Evolutionary conservation across 2,329 filamentous ascomycete species (phyloP).

Genomic region (Penicillium sp.): DNA sequence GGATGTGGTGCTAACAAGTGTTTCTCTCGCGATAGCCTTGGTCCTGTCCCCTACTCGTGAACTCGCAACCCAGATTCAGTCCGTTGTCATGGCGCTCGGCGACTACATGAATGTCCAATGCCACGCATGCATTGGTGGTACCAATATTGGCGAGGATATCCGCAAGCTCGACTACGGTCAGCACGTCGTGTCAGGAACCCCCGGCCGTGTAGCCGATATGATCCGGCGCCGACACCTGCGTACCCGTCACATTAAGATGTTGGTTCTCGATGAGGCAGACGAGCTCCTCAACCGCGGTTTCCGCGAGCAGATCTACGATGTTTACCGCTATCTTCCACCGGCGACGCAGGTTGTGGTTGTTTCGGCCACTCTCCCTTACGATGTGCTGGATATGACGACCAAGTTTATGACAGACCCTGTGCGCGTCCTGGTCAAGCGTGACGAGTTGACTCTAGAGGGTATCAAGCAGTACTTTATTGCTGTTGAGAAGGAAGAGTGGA

Average conservation of each 20-base stretch:
- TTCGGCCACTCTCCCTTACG: conserved; percentile 97
- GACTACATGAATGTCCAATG: conserved; percentile 99
- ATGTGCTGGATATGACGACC: conserved; percentile 98
- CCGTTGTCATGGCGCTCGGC: conserved; percentile 96
- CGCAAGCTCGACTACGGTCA: conserved; percentile 93
- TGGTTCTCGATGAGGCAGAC: conserved; percentile 98
- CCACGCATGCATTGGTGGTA: conserved; percentile 98
- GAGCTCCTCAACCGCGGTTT: conserved; percentile 98
- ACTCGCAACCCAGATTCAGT: conserved; percentile 98
- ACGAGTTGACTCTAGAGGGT: conserved; percentile 98
- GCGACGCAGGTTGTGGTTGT: conserved; percentile 97
- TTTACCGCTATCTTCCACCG: conserved; percentile 97
- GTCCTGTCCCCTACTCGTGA: conserved; percentile 93
- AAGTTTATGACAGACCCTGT: conserved; percentile 99
- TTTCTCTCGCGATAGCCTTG: conserved; percentile 54
- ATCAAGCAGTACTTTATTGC: conserved; percentile 99
- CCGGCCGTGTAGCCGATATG: conserved; percentile 99
- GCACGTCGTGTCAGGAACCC: conserved; percentile 95
- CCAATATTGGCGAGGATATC: conserved; percentile 97
- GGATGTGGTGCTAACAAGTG: conserved; percentile 7
- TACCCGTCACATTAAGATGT: conserved; percentile 99
- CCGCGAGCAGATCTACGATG: conserved; percentile 99
- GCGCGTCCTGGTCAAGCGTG: conserved; percentile 99
- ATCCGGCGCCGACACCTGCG: conserved; percentile 96
- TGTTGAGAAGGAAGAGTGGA: conserved; percentile 99